A percentile compares a stretch with the other conserved stretches of the same genome.
phyloP scores from a whole-genome alignment of 768 basidiomycete genomes.

The Astraeus odoratus region DNA sequence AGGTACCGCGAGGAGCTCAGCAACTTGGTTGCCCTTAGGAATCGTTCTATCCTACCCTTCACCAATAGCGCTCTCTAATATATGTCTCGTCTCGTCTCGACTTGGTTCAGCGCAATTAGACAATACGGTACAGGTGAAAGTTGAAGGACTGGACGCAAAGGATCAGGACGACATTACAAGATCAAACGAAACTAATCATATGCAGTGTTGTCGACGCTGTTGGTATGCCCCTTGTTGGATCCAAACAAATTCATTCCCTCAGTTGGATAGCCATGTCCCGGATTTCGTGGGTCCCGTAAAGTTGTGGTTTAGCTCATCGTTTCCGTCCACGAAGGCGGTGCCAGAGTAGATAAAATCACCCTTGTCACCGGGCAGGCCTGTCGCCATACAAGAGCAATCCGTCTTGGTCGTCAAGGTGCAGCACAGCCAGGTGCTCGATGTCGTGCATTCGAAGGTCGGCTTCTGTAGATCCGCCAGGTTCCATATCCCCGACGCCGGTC shows the following conservation, averaged over 20 bases:
- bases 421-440: too few species aligned
- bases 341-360: too few species aligned
- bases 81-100: not conserved
- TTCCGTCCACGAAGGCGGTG: too few species aligned
- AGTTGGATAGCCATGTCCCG: constrained; percentile 7
- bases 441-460: not conserved
- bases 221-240: constrained; percentile 11
- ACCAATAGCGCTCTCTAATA: not conserved
- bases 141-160: not conserved
- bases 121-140: not conserved
- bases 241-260: constrained; percentile 1
- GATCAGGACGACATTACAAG: too few species aligned
- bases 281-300: constrained; percentile 1
- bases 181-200: too few species aligned
- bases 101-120: not conserved
- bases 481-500: not conserved
- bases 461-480: not conserved
- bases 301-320: too few species aligned
- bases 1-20: not conserved
- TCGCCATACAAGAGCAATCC: too few species aligned
- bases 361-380: too few species aligned
- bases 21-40: not conserved
- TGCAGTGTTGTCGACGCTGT: constrained; percentile 10
- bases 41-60: not conserved
- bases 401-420: too few species aligned